Base-by-base conservation (phyloP, 2,329 filamentous ascomycete genomes). In the Trichoderma sp. region DNA sequence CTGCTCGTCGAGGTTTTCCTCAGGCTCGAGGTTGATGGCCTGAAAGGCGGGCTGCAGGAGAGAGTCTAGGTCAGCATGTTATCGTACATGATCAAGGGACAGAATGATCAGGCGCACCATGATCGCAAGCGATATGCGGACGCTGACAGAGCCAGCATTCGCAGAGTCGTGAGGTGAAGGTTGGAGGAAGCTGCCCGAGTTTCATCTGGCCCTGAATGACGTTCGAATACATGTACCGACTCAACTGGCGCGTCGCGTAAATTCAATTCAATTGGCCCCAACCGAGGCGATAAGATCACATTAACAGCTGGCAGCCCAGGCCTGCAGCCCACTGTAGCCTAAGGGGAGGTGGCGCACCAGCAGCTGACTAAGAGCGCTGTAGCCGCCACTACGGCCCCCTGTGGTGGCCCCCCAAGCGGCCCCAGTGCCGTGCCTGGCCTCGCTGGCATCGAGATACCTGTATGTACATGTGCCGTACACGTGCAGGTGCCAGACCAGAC, bases 21-120 rank as follows among this genome's bases (percentile, higher is more conserved):
- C 95, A 10, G 92, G 90, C 78, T 97, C 93, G 78, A 98, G 87
- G 76, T 99, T 99, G 77, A 97, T 88, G 61, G 94, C 92, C 72
- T 90, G 88, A 80, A 96, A 98, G 72, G 87, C 84, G 70, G 85
- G 83, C 85, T 87, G 65, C 45, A 66, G 64, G 65, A 50, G 48
- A 59, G 39, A 21, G 66, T 64, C 19, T 3, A 57, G 66, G 66
- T 64, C 17, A 57, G 66, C 41, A 39, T 41, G n/a, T 24, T 39
- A 14, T 39, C 34, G 34, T 39, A 39, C 3, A 21, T 19, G 9
- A 12, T 34, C 17, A 21, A 21, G 24, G 51, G 28, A 26, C 51
- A 24, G 3, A 9, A 41, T 44, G 21, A 26, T 24, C 21, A 34
- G 51, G 50, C 63, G 12, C 44, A 67, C 65, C 65, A 67, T 67